Base-by-base conservation (phyloP, 139 green algal species). In the Closterium sp. region DNA sequence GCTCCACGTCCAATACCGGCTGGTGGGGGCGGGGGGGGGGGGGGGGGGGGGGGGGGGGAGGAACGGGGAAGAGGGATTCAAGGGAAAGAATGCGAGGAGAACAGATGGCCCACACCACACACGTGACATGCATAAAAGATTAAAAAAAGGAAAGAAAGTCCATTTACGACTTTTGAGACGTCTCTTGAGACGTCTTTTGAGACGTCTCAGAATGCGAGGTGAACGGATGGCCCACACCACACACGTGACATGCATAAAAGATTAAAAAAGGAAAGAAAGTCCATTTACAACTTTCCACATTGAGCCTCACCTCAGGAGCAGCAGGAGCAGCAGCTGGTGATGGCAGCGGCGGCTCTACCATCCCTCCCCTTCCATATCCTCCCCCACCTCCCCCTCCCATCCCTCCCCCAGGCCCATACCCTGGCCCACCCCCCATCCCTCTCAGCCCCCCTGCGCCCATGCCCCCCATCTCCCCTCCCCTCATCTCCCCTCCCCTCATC, bases 291-390 rank as follows among this genome's bases (percentile, higher is more conserved):
- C 38, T 50, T 24, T 27, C 62, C 17, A 79, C 24, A 11, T 79
- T 2, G 27, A 79, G 10, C 10, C 62, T 10, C 50, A 21, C 9
- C 85, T 28, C 62, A 79, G 62, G 62, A 70, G 94, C 89, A 88
- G 94, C 90, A 84, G 6, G 70, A 88, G 87, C 92, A 95, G 92
- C 92, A 88, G 28, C 30, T 92, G 93, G 88, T 95, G 89, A 31
- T 90, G 88, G 28, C 86, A 32, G 28, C 79, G 31, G 24, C 3
- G 86, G n/a, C 22, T 30, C 28, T 91, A 10, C 10, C 28, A 30
- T 91, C n/a, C 88, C 62, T 24, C 62, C 62, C 62, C 62, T 79
- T 27, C 62, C 62, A 79, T 79, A 79, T 1, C 87, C 31, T 31
- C 89, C 89, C 89, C 86, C 89, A 84, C 62, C 62, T 24, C 62